phyloP scores from a whole-genome alignment of 2,329 filamentous ascomycete species.

The Phialocephala subalpina region DNA sequence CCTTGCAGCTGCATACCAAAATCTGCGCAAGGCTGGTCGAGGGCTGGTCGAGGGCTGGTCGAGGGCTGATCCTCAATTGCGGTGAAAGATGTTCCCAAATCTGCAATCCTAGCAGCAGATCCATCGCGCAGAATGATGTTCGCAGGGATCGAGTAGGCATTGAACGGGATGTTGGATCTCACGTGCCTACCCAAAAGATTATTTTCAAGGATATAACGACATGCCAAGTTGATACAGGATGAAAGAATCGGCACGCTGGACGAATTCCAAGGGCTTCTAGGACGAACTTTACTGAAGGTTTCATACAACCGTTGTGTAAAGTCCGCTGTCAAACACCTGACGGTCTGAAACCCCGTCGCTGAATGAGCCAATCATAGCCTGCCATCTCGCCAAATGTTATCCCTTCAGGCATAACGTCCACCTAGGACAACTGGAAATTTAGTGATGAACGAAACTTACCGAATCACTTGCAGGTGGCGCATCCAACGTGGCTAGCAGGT shows the following conservation, averaged over 20 bases:
- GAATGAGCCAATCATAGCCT: not conserved
- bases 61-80: not conserved
- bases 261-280: not conserved
- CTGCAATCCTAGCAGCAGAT: slow-evolving; percentile 3
- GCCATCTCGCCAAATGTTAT: not conserved
- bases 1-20: no score
- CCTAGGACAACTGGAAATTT: not conserved
- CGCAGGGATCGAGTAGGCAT: not conserved
- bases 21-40: not conserved
- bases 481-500: not conserved
- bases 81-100: not conserved
- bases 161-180: no score
- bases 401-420: not conserved
- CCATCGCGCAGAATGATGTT: no score
- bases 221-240: not conserved
- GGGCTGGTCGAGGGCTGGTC: not conserved
- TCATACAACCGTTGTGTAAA: slow-evolving; percentile 3
- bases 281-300: not conserved
- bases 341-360: not conserved
- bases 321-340: not conserved
- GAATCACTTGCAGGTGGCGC: not conserved
- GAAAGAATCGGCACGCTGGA: not conserved
- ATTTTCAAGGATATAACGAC: not conserved
- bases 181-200: not conserved
- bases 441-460: not conserved